Conservation (phyloP, 352 stramenopile genomes). For the Peronospora farinosa region DNA sequence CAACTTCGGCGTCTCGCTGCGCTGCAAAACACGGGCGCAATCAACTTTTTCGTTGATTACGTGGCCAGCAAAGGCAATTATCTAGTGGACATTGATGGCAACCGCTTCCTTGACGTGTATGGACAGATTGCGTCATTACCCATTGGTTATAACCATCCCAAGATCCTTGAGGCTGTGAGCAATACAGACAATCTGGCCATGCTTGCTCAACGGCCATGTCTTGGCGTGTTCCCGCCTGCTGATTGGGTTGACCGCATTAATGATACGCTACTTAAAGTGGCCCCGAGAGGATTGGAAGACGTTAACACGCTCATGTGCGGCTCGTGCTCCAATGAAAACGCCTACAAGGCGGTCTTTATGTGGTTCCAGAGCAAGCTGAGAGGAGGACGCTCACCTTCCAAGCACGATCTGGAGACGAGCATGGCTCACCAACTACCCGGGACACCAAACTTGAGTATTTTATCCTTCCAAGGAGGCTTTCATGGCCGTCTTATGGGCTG, state of each 20-base stretch:
- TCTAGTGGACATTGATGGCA: slow-evolving; percentile 79
- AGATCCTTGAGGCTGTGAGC: slow-evolving; percentile 55
- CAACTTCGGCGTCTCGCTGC: slow-evolving; percentile 43
- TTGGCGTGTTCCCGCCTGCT: slow-evolving; percentile 66
- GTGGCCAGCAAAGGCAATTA: slow-evolving; percentile 73
- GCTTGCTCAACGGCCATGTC: slow-evolving; percentile 64
- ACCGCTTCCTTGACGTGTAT: slow-evolving; percentile 80
- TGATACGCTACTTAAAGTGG: slow-evolving; percentile 52
- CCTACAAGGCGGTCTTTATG: slow-evolving; percentile 85
- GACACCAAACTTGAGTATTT: slow-evolving; percentile 66
- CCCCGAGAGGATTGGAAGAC: slow-evolving; percentile 47
- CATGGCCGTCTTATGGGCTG: slow-evolving; percentile 74
- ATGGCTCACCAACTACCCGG: slow-evolving; percentile 68
- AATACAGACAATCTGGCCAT: slow-evolving; percentile 57
- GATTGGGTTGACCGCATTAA: slow-evolving; percentile 74
- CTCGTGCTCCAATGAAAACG: slow-evolving; percentile 84
- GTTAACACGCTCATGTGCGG: slow-evolving; percentile 86
- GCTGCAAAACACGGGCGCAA: slow-evolving; percentile 58
- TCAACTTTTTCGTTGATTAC: slow-evolving; percentile 83
- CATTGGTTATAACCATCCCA: slow-evolving; percentile 84
- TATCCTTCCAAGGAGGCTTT: slow-evolving; percentile 82
- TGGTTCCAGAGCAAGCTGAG: slow-evolving; percentile 77
- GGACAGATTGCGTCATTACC: slow-evolving; percentile 80
- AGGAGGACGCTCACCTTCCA: slow-evolving; percentile 48
- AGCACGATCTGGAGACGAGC: slow-evolving; percentile 55